phyloP scores from a whole-genome alignment of 805 yeast genomes.

The Pachysolen tannophilus region DNA sequence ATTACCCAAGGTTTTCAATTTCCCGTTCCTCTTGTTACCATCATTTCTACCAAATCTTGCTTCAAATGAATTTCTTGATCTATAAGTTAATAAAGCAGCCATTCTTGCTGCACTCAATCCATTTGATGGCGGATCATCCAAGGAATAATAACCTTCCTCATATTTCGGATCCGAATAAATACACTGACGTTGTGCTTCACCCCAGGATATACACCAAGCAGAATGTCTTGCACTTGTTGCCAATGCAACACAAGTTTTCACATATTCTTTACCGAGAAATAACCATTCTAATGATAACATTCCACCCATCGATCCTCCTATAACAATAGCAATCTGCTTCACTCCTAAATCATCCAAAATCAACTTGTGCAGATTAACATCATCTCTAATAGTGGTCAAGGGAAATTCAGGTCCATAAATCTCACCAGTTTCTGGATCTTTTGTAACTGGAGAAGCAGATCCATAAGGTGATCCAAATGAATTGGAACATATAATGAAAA shows the following conservation, averaged over 20 bases:
- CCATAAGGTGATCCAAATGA: slow-evolving; percentile 98
- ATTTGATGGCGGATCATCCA: slow-evolving; percentile 70
- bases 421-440: slow-evolving; percentile 67
- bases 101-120: slow-evolving; percentile 96
- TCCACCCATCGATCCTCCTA: slow-evolving; percentile 99
- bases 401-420: slow-evolving; percentile 95
- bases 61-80: slow-evolving; percentile 90
- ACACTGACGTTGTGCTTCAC: slow-evolving; percentile 95
- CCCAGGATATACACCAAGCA: slow-evolving; percentile 99
- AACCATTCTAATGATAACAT: slow-evolving; percentile 91
- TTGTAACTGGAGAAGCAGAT: slow-evolving; percentile 81
- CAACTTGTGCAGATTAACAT: slow-evolving; percentile 67
- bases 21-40: slow-evolving; percentile 33
- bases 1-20: slow-evolving; percentile 8
- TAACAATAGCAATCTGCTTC: slow-evolving; percentile 69
- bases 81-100: slow-evolving; percentile 89
- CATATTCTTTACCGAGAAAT: slow-evolving; percentile 59
- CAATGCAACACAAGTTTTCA: slow-evolving; percentile 64
- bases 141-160: slow-evolving; percentile 77
- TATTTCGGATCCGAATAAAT: slow-evolving; percentile 94
- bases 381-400: slow-evolving; percentile 88
- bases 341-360: slow-evolving; percentile 78
- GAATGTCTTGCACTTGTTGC: slow-evolving; percentile 94
- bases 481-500: slow-evolving; percentile 80
- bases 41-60: slow-evolving; percentile 77